phyloP scores from a whole-genome alignment of 2,329 filamentous ascomycete genomes.

The Aureobasidium vineae region DNA sequence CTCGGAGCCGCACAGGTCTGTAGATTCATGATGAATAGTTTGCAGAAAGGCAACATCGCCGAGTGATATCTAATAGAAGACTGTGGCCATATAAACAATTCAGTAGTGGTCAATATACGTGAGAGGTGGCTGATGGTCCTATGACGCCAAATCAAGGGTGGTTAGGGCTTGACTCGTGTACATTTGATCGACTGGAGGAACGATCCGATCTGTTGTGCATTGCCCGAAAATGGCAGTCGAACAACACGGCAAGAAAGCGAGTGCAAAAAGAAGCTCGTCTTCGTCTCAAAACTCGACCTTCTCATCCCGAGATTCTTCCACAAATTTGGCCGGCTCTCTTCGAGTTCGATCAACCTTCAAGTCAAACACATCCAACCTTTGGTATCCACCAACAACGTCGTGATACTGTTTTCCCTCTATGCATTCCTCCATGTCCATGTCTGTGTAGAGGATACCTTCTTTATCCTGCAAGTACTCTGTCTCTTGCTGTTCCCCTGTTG shows the following conservation, averaged over 20 bases:
- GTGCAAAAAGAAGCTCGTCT: background rate
- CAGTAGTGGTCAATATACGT: background rate
- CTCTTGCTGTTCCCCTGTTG: conserved; percentile 29
- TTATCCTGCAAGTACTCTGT: conserved; percentile 45
- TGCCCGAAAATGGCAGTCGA: background rate
- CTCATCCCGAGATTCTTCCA: background rate
- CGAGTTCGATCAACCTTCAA: conserved; percentile 49
- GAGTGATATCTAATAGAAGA: too few relatives aligned
- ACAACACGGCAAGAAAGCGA: background rate
- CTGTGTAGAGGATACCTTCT: conserved; percentile 54
- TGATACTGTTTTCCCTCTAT: conserved; percentile 59
- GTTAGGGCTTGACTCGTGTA: background rate
- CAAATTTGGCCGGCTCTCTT: conserved; percentile 39
- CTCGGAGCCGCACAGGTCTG: background rate
- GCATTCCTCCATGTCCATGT: conserved; percentile 51
- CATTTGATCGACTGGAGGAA: background rate
- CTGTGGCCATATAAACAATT: too few relatives aligned
- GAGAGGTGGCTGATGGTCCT: background rate
- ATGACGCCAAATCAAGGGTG: background rate
- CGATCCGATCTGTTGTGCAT: background rate
- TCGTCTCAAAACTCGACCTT: background rate
- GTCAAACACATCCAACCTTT: conserved; percentile 55
- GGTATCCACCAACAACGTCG: conserved; percentile 57
- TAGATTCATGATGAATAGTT: background rate
- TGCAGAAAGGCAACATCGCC: background rate